Percentiles rank a stretch among this genome's conserved stretches.
These are phyloP conservation scores for Cercophora samala DNA, from an alignment of 495 filamentous ascomycete genomes.

Conservation along the genomic window DNA sequence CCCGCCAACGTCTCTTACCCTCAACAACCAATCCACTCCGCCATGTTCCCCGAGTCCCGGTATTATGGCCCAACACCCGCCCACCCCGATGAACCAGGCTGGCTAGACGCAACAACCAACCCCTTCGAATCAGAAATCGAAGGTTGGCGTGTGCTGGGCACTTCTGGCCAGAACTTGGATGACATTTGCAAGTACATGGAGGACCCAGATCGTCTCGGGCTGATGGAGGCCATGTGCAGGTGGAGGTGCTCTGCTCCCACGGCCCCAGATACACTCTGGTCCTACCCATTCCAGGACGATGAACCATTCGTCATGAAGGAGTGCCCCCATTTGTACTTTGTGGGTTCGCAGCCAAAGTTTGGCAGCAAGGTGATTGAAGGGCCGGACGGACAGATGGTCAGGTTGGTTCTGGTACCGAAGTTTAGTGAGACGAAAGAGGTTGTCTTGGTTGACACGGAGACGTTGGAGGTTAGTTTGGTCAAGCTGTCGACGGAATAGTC, in stretches of 20 bases:
- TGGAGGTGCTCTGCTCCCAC: conserved; percentile 94
- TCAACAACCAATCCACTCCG: conserved; percentile 78
- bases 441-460: conserved; percentile 83
- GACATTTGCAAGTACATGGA: conserved; percentile 89
- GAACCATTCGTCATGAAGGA: conserved; percentile 81
- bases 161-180: conserved; percentile 86
- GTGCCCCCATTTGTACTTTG: conserved; percentile 88
- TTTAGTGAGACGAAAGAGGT: conserved; percentile 79
- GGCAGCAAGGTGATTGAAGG: conserved; percentile 66
- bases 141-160: conserved; percentile 79
- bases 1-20: conserved; percentile 77
- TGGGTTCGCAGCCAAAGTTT: conserved; percentile 82
- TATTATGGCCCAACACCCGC: conserved; percentile 56
- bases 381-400: conserved; percentile 61
- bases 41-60: conserved; percentile 74
- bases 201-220: conserved; percentile 67
- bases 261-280: conserved; percentile 93
- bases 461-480: conserved; percentile 71
- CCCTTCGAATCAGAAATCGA: conserved; percentile 88
- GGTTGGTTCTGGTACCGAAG: conserved; percentile 73
- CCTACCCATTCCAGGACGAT: conserved; percentile 87
- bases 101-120: conserved; percentile 90
- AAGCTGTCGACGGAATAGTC: conserved; percentile 28
- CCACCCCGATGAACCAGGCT: conserved; percentile 51
- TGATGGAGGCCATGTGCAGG: conserved; percentile 88